These are phyloP conservation scores for Fagopyrum esculentum DNA, from an alignment of 148 eudicot species.

Conservation along the genomic window DNA sequence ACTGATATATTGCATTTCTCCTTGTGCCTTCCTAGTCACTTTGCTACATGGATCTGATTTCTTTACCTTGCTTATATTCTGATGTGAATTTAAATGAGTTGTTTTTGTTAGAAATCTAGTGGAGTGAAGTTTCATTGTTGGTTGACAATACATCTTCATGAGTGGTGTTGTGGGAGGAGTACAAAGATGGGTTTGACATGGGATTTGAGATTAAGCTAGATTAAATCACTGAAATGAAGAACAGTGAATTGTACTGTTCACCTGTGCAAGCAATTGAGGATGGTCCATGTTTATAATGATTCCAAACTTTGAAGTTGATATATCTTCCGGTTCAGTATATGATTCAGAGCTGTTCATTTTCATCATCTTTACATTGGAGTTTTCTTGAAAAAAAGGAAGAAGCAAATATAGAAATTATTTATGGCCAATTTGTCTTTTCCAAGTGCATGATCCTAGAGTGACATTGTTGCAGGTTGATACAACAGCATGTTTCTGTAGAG, in stretches of 20 bases:
- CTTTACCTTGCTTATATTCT: not conserved
- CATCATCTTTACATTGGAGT: not conserved
- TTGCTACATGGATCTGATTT: conserved; percentile 6
- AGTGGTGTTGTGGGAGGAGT: not conserved
- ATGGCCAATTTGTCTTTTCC: not conserved
- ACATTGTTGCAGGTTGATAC: conserved; percentile 67
- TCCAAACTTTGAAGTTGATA: not conserved
- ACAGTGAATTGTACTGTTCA: not conserved
- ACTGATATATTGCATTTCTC: not conserved
- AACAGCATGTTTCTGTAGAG: conserved; percentile 83
- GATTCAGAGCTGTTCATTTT: not conserved
- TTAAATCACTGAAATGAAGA: not conserved
- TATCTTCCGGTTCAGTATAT: not conserved
- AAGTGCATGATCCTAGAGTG: not conserved
- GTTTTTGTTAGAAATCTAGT: not conserved
- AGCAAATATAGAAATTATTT: not conserved
- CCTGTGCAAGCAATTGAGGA: not conserved
- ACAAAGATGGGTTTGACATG: not conserved
- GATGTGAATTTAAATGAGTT: not conserved
- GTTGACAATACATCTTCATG: not conserved
- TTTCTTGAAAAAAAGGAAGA: not conserved
- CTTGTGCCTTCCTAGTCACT: not conserved
- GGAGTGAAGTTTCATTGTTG: not conserved
- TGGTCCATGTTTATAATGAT: not conserved
- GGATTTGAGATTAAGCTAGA: not conserved